phyloP scores from a whole-genome alignment of 2,329 filamentous ascomycete genomes.

The Tolypocladium inflatum region DNA sequence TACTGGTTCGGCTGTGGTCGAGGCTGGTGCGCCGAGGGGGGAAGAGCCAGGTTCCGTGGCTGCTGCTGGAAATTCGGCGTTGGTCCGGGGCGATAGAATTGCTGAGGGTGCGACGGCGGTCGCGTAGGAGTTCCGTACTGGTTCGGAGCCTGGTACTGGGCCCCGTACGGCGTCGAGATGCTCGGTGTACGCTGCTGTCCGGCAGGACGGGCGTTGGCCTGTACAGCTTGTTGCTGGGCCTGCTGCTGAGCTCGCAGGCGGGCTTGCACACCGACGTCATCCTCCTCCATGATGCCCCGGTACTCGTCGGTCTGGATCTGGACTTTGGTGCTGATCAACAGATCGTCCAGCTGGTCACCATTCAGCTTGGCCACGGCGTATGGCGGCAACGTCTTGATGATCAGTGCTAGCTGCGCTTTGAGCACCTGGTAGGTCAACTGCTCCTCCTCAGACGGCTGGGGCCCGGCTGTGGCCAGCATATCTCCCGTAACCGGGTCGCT shows the following conservation, averaged over 20 bases:
- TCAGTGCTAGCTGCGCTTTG: conserved; percentile 62
- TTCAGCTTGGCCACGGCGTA: conserved; percentile 81
- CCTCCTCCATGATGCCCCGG: conserved; percentile 74
- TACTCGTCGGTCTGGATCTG: conserved; percentile 64
- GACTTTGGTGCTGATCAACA: conserved; percentile 74
- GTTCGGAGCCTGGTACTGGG: conserved; percentile 30
- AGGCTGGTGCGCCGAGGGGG: conserved; percentile 16
- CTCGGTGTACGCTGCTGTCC: conserved; percentile 28
- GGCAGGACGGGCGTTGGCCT: conserved; percentile 24
- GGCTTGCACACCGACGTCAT: conserved; percentile 53
- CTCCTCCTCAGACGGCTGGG: conserved; percentile 57
- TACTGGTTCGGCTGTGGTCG: conserved; percentile 38
- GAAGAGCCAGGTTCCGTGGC: conserved; percentile 19
- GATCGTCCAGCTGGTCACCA: conserved; percentile 72
- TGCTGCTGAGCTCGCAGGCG: conserved; percentile 33
- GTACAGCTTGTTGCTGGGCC: conserved; percentile 9
- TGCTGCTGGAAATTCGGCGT: conserved; percentile 34
- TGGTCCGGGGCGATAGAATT: conserved; percentile 30
- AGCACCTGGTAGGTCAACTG: conserved; percentile 59
- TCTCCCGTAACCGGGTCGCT: conserved; percentile 57
- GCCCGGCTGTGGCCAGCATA: conserved; percentile 57
- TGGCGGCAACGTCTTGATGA: conserved; percentile 69
- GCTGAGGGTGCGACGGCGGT: conserved; percentile 32
- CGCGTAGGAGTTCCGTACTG: conserved; percentile 40
- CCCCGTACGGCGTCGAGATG: conserved; percentile 29